Evolutionary conservation across 257 asterid species (phyloP).

Genomic region (Gardenia jasminoides): DNA sequence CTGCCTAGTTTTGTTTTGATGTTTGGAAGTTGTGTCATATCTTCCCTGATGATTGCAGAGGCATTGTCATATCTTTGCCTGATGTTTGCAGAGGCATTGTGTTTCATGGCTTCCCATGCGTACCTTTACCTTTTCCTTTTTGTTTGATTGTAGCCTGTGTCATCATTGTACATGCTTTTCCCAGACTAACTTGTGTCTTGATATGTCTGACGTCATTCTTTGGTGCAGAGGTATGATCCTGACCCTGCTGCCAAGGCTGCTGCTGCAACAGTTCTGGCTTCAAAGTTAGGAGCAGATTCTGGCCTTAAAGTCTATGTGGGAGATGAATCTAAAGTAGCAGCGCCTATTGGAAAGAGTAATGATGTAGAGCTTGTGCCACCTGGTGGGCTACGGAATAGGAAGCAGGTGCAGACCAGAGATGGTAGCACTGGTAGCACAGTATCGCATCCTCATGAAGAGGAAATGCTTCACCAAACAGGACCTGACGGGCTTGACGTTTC

Average conservation of each 20-base stretch:
- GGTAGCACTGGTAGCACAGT: conserved; percentile 29
- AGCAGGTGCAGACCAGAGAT: conserved; percentile 34
- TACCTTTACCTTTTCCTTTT: background rate
- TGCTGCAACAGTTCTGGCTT: conserved; percentile 76
- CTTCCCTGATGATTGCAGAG: background rate
- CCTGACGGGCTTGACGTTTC: conserved; percentile 32
- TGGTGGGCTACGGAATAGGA: conserved; percentile 59
- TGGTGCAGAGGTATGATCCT: conserved; percentile 66
- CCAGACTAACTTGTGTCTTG: background rate
- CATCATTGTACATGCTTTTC: background rate
- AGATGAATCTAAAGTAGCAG: conserved; percentile 42
- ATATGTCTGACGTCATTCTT: conserved; percentile 25
- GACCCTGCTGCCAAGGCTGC: conserved; percentile 94
- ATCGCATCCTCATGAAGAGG: conserved; percentile 35
- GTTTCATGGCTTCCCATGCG: background rate
- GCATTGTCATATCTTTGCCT: background rate
- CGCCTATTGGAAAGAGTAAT: conserved; percentile 49
- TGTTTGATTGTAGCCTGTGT: background rate
- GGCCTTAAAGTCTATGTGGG: conserved; percentile 57
- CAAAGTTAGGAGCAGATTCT: conserved; percentile 74
- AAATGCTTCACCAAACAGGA: conserved; percentile 29
- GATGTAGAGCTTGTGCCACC: conserved; percentile 51
- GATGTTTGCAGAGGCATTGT: background rate
- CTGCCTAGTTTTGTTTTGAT: background rate
- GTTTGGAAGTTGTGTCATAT: background rate